Evolutionary conservation across 2,329 filamentous ascomycete species (phyloP), one percentile per base, ranked within the genome.

Genomic region (Neocucurbitaria cava): DNA sequence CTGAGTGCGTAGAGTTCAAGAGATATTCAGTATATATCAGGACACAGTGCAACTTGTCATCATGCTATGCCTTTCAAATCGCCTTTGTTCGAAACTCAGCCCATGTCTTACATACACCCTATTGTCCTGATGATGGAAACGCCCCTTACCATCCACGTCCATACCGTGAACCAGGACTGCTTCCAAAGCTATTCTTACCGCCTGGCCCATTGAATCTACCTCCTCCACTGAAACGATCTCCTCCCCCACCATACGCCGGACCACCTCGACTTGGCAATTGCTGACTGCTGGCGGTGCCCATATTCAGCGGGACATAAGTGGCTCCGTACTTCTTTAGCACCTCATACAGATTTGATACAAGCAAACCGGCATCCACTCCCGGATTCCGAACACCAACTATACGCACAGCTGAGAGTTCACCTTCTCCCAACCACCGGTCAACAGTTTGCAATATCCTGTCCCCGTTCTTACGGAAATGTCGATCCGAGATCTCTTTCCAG

Each of bases 401-500:
- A n/a, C n/a, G n/a, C n/a, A n/a, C n/a, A n/a, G n/a, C n/a, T n/a
- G n/a, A n/a, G n/a, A n/a, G n/a, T n/a, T n/a, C n/a, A n/a, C n/a
- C n/a, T n/a, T n/a, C n/a, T n/a, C n/a, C n/a, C n/a, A 36, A 48
- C 59, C 59, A 63, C 20, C 39, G 30, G 24, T 45, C 41, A 4
- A 56, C 46, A 8, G 38, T 54, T 9, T 54, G 9, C 30, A 64
- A 26, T 23, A 59, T 64, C 11, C 48, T 26, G 33, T 54, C 33
- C 17, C 20, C 41, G n/a, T 52, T 59, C 30, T 44, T 52, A 33
- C 36, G 45, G 42, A 64, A 66, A 28, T 68, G 63, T 7, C 44
- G 21, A 2, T 36, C 26, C 3, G 57, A 49, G 6, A 64, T 36
- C 11, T 65, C 63, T 15, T 58, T 52, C 59, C 61, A 66, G 7